Base-by-base conservation (phyloP, 2,329 filamentous ascomycete genomes). In the Claviceps purpurea region DNA sequence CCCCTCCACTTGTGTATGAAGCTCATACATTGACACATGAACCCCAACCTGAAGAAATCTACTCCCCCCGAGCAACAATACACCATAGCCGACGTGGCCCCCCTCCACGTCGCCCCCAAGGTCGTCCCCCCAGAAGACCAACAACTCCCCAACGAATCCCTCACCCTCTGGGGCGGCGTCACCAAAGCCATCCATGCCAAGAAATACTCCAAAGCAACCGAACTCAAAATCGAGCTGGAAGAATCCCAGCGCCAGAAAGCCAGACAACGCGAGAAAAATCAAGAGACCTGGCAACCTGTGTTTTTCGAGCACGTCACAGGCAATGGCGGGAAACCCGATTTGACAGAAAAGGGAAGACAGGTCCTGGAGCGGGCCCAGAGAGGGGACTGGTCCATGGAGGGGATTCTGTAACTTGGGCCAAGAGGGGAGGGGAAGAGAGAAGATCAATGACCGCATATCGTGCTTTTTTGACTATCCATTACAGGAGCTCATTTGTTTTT, bases 81-180 rank as follows among this genome's bases (percentile, higher is more conserved):
- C 55, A 82, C 90, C 37, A 82, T 98, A 57, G 86, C 97, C 62
- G 91, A 98, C 65, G 81, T 97, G 48, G 77, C 75, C n/a, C 90
- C 91, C 2, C 80, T 98, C 46, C 78, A 76, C 43, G 88, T 94
- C 2, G 80, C 85, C 0, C 73, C 84, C 52, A 98, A 98, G 70
- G 72, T 80, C 44, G 67, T 94, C 0, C 93, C 93, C 0, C 88
- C 91, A 0, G 68, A 77, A 18, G 82, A 89, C 44, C 68, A 81
- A 54, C 93, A 97, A 67, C 79, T 95, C 2, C 79, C 85, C 52
- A 93, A 98, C 66, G 93, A 98, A 70, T 94, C 87, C 2, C 79
- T 93, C 57, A 82, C 79, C 53, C 85, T 95, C 64, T 98, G 93
- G 93, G 77, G 81, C 38, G 80, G 79, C 24, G 91, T 98, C 45